Conservation (phyloP, 2,329 filamentous ascomycete species). For the Arachnomyces sp. region DNA sequence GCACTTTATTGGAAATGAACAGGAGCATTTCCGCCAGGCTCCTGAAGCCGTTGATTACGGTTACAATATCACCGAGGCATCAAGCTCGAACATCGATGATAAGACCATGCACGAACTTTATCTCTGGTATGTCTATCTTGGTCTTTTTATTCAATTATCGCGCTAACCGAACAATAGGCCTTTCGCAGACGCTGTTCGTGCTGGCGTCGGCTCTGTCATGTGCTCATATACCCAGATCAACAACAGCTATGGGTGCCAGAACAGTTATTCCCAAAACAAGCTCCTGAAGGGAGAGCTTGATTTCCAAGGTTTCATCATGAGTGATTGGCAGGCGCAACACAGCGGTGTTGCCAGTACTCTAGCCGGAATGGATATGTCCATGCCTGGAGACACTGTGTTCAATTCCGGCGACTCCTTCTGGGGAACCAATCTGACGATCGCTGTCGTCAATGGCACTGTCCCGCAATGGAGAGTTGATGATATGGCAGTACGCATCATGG, state of each 20-base stretch:
- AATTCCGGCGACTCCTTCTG: constrained; percentile 66
- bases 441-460: constrained; percentile 80
- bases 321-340: constrained; percentile 73
- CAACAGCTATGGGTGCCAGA: constrained; percentile 61
- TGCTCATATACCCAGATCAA: constrained; percentile 69
- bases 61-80: constrained; percentile 54
- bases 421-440: constrained; percentile 81
- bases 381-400: constrained; percentile 77
- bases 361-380: constrained; percentile 71
- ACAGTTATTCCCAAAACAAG: constrained; percentile 52
- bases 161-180: constrained; percentile 37
- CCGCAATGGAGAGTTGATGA: constrained; percentile 84
- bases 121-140: constrained; percentile 40
- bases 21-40: constrained; percentile 62
- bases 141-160: background rate
- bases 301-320: constrained; percentile 64
- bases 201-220: constrained; percentile 61
- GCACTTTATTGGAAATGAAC: constrained; percentile 67
- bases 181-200: constrained; percentile 60
- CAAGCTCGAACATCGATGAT: constrained; percentile 57
- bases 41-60: constrained; percentile 53
- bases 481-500: constrained; percentile 75
- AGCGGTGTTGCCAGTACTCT: constrained; percentile 59
- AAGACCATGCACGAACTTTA: constrained; percentile 58
- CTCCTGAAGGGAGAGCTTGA: constrained; percentile 64